phyloP scores from a whole-genome alignment of 2,329 filamentous ascomycete genomes.

The Fusarium sp. region DNA sequence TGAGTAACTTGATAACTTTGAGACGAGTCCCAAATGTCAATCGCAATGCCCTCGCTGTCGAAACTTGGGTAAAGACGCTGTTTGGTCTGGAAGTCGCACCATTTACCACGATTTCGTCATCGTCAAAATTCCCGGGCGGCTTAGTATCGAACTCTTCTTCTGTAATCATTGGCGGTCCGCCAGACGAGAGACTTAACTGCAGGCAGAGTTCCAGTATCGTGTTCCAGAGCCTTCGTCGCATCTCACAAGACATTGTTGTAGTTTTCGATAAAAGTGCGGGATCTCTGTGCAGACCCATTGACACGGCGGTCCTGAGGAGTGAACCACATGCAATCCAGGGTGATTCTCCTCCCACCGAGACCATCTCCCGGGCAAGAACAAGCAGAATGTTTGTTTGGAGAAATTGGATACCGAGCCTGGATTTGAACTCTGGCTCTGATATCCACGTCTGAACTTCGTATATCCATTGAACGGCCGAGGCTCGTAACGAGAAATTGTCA shows the following conservation, averaged over 20 bases:
- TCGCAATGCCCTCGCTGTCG: conserved; percentile 55
- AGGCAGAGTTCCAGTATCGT: conserved; percentile 61
- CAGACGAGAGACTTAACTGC: conserved; percentile 57
- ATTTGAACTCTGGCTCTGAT: conserved; percentile 64
- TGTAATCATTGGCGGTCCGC: conserved; percentile 58
- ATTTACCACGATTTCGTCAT: conserved; percentile 56
- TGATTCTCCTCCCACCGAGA: conserved; percentile 55
- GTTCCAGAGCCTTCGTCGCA: conserved; percentile 63
- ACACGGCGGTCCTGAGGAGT: conserved; percentile 58
- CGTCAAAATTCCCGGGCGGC: conserved; percentile 61
- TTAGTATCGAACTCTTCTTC: conserved; percentile 60
- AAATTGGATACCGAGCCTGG: conserved; percentile 59
- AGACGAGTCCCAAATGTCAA: conserved; percentile 57
- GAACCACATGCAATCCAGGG: conserved; percentile 59
- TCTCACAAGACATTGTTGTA: conserved; percentile 54
- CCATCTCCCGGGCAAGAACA: conserved; percentile 54
- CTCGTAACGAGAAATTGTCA: conserved; percentile 59
- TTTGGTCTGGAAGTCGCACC: conserved; percentile 48
- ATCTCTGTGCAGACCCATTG: conserved; percentile 63
- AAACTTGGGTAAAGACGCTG: conserved; percentile 53
- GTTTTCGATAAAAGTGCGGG: conserved; percentile 53
- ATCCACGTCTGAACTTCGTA: conserved; percentile 67
- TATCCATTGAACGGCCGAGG: conserved; percentile 64
- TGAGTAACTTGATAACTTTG: conserved; percentile 55
- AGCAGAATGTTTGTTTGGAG: conserved; percentile 61